Evolutionary conservation across 306 rosid genomes (phyloP).

Genomic region (Cicer judaicum): DNA sequence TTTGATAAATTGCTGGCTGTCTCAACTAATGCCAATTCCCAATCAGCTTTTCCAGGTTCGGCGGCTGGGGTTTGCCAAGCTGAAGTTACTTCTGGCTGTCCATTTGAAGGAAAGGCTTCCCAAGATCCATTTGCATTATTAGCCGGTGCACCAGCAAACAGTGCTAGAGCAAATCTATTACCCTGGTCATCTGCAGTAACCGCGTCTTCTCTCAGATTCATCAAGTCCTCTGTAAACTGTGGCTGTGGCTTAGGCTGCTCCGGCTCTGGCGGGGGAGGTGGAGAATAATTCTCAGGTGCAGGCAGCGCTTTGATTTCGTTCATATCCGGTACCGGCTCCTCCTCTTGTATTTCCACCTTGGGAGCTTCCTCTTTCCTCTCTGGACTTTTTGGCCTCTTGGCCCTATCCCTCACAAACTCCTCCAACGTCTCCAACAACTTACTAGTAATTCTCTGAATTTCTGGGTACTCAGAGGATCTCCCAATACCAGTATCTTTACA

Average conservation of each 20-base stretch:
- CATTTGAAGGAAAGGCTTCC: slow-evolving; percentile 94
- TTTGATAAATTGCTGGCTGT: slow-evolving; percentile 80
- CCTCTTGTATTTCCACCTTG: slow-evolving; percentile 59
- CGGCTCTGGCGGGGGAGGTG: slow-evolving; percentile 78
- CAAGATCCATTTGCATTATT: slow-evolving; percentile 82
- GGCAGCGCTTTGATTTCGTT: slow-evolving; percentile 94
- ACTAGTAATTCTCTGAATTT: slow-evolving; percentile 86
- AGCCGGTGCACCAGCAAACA: slow-evolving; percentile 79
- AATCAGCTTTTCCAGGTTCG: slow-evolving; percentile 86
- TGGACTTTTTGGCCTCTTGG: slow-evolving; percentile 86
- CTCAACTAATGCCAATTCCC: slow-evolving; percentile 98
- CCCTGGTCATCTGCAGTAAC: slow-evolving; percentile 86
- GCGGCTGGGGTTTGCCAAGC: slow-evolving; percentile 99
- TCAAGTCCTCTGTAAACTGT: slow-evolving; percentile 63
- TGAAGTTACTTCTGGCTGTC: slow-evolving; percentile 85
- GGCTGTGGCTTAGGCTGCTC: slow-evolving; percentile 62
- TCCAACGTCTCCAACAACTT: slow-evolving; percentile 90
- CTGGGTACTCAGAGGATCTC: slow-evolving; percentile 93
- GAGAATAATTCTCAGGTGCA: slow-evolving; percentile 81
- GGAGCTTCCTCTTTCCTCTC: slow-evolving; percentile 75
- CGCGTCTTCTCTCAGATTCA: slow-evolving; percentile 82
- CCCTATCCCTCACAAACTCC: slow-evolving; percentile 94
- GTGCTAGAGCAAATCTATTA: slow-evolving; percentile 81
- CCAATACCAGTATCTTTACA: slow-evolving; percentile 87
- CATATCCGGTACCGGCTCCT: slow-evolving; percentile 80